Base-by-base conservation (phyloP, 192 early-diverging fungal genomes). In the Linnemannia schmuckeri region DNA sequence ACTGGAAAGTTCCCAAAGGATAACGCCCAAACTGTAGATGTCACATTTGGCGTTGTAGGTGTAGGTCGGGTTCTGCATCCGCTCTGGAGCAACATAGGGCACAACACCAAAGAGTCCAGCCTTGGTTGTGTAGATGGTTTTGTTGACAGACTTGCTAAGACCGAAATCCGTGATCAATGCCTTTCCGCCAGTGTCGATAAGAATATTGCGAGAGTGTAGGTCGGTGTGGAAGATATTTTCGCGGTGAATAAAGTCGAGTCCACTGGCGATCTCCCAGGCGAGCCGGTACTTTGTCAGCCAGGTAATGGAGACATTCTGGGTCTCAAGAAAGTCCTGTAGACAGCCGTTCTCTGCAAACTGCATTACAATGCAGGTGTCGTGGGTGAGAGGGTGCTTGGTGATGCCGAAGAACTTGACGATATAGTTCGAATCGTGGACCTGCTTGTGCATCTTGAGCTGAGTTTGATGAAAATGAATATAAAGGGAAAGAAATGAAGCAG, bases 151-250 rank as follows among this genome's bases (percentile, higher is more conserved):
- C 49, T 86, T 81, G 30, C 85, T 87, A 27, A 89, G 78, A 13
- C 88, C 88, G 49, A 89, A 89, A 66, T 89, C 88, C 27, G 88
- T 89, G 68, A 89, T 89, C 77, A 89, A 54, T 12, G 88, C 85
- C 42, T 83, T 86, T 17, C 88, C 88, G 52, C 82, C 66, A 40
- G 82, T 83, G 81, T 89, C 88, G 61, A 89, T 88, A 35, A 89
- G 75, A 68, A 89, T 89, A 69, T 89, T 89, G n/a, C 88, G 80
- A 12, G 85, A 80, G 75, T 82, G 82, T 1, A 82, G 52, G 55
- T 85, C 88, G 7, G 79, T 83, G 57, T 89, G 88, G 37, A 89
- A 83, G 81, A 89, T 89, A 46, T 85, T 89, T 80, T 89, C 88
- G 20, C 88, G 75, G 54, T 89, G 88, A 41, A 89, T 89, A 77